A percentile compares a stretch with the other conserved stretches of the same genome.
These are phyloP conservation scores for Ampelomyces quisqualis DNA, from an alignment of 2,329 filamentous ascomycete species.

Conservation along the genomic window DNA sequence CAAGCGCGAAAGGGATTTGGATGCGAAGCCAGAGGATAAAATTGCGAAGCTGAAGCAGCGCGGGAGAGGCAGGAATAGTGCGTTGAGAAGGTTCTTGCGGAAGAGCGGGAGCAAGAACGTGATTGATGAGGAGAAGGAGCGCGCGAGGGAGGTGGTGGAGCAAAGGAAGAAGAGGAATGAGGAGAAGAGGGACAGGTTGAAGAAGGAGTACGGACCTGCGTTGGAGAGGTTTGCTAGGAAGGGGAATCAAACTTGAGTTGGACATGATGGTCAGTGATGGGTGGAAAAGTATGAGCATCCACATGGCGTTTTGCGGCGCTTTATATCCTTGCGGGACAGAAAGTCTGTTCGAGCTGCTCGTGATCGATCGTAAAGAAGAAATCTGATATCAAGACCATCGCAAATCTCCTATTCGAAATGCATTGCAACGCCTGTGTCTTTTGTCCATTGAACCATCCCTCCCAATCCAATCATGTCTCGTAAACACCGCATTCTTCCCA, in stretches of 20 bases:
- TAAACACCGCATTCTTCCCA: slow-evolving; percentile 4
- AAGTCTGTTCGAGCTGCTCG: too few relatives aligned
- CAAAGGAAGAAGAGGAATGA: slow-evolving; percentile 63
- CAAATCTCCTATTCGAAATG: too few relatives aligned
- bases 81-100: slow-evolving; percentile 80
- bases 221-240: slow-evolving; percentile 81
- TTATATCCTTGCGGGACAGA: too few relatives aligned
- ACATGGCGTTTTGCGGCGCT: slow-evolving; percentile 1
- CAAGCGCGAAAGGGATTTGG: slow-evolving; percentile 74
- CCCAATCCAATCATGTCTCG: slow-evolving; percentile 17
- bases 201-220: slow-evolving; percentile 79
- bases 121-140: slow-evolving; percentile 90
- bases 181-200: slow-evolving; percentile 50
- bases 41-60: slow-evolving; percentile 68
- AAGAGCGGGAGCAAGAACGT: slow-evolving; percentile 94
- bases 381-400: too few relatives aligned
- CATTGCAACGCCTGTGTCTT: not conserved
- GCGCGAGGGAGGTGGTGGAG: slow-evolving; percentile 78
- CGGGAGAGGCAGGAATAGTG: slow-evolving; percentile 85
- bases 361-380: too few relatives aligned
- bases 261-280: not conserved
- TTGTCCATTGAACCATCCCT: too few relatives aligned
- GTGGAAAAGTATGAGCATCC: slow-evolving; percentile 1
- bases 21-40: slow-evolving; percentile 63
- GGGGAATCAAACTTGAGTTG: slow-evolving; percentile 31